Evolutionary conservation across 306 rosid genomes (phyloP), one percentile per base, ranked within the genome.

Genomic region (Medicago ruthenica): DNA sequence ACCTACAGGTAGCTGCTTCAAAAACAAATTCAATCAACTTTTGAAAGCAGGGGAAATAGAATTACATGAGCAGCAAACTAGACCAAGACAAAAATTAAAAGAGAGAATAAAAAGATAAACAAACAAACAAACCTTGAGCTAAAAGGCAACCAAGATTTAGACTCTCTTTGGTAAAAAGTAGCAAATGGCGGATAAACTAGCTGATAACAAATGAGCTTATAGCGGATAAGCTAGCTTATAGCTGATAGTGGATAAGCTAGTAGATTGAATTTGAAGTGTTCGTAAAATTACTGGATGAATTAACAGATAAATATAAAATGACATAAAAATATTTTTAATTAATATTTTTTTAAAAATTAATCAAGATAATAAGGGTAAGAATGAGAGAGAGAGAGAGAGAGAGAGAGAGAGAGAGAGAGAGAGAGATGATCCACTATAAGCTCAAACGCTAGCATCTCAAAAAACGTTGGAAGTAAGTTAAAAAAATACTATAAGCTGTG

Each of bases 1-100:
- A 76, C 96, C 97, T 34, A 71, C 73, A 54, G 97, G 96, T 79
- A 91, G 80, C 98, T 93, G 81, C 9, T 76, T 60, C 79, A 59
- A 34, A 40, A 86, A 80, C 57, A 67, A 84, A 74, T 24, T 70
- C 34, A 68, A 76, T 70, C 59, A 72, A 53, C 34, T 50, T 72
- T 47, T 36, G 54, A 71, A 61, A 14, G 17, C 53, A 47, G n/a
- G 8, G 17, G 7, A 47, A 5, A 47, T 47, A 17, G 53, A 47
- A 47, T 13, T 47, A 40, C 18, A 73, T 20, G 27, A 41, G 57
- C 44, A 65, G 34, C 12, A 76, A 22, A 63, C 14, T 40, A 64
- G 16, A 5, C 50, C 57, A 8, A 13, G 11, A 67, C 21, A 53
- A 16, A 73, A 47, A 57, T 14, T 2, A 59, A 61, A 22, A 34